Evolutionary conservation across 2,329 filamentous ascomycete species (phyloP).

Genomic region (Apiospora arundinis): DNA sequence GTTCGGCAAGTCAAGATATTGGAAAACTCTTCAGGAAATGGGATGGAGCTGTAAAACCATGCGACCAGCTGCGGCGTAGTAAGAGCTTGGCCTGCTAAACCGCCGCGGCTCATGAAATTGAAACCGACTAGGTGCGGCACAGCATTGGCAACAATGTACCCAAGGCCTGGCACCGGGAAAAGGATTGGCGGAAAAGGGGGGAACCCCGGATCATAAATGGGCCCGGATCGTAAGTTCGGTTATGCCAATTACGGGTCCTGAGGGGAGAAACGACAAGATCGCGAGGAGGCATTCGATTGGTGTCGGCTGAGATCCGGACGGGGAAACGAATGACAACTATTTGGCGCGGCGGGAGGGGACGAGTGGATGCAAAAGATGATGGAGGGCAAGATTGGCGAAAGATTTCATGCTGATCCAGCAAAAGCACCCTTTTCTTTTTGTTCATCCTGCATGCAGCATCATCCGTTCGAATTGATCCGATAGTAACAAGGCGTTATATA

Average conservation of each 20-base stretch:
- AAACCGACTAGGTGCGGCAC: not conserved
- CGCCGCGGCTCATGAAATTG: not conserved
- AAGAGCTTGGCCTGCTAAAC: not conserved
- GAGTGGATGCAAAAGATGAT: not conserved
- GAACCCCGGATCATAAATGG: not conserved
- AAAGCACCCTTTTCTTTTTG: too few species aligned
- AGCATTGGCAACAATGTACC: not conserved
- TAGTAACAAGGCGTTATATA: too few species aligned
- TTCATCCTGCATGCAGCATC: not conserved
- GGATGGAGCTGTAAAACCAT: not conserved
- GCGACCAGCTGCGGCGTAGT: not conserved
- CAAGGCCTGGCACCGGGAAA: not conserved
- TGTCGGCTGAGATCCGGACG: not conserved
- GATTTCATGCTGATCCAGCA: too few species aligned
- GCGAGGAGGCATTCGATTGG: not conserved
- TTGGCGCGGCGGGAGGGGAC: not conserved
- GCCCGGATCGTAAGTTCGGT: not conserved
- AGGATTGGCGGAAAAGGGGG: not conserved
- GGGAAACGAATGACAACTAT: not conserved
- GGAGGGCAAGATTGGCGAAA: too few species aligned
- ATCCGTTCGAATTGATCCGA: not conserved
- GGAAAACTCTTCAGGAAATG: not conserved
- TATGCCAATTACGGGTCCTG: not conserved
- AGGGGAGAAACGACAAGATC: not conserved
- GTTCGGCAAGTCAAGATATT: not conserved